Evolutionary conservation across 2,329 filamentous ascomycete species (phyloP).

Genomic region (Amauroascus niger): DNA sequence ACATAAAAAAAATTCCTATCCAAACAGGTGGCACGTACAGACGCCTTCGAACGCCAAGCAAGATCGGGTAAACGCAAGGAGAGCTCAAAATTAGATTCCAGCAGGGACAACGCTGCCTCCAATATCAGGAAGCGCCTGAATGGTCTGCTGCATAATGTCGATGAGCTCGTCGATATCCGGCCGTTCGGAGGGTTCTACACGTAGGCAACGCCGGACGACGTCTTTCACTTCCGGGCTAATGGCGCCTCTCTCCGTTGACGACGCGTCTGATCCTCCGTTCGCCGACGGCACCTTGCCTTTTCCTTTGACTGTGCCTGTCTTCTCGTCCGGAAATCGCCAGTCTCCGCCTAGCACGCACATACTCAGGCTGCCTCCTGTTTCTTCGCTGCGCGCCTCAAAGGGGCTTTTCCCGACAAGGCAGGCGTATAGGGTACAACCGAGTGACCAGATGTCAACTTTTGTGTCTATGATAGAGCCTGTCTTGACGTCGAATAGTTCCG

Average conservation of each 20-base stretch:
- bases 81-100: not conserved
- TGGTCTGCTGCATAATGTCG: slow-evolving; percentile 61
- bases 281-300: slow-evolving; percentile 41
- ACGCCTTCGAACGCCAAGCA: slow-evolving; percentile 3
- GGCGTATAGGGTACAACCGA: slow-evolving; percentile 95
- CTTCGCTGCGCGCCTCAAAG: slow-evolving; percentile 90
- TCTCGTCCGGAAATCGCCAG: slow-evolving; percentile 90
- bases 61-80: not conserved
- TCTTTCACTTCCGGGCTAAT: slow-evolving; percentile 80
- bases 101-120: not conserved
- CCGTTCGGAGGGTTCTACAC: slow-evolving; percentile 75
- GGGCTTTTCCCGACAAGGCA: slow-evolving; percentile 94
- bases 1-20: not conserved
- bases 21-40: not conserved
- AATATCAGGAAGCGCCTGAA: slow-evolving; percentile 37
- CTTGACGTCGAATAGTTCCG: slow-evolving; percentile 96
- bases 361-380: slow-evolving; percentile 86
- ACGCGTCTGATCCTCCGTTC: slow-evolving; percentile 22
- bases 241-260: slow-evolving; percentile 16
- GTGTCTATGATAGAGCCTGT: slow-evolving; percentile 86
- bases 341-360: slow-evolving; percentile 89
- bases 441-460: slow-evolving; percentile 94
- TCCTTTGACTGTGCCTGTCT: slow-evolving; percentile 51
- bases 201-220: slow-evolving; percentile 75
- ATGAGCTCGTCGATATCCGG: slow-evolving; percentile 83